Percentiles rank a stretch among this genome's conserved stretches.
Evolutionary conservation across 148 eudicot species (phyloP).

Genomic region (Cornus florida): DNA sequence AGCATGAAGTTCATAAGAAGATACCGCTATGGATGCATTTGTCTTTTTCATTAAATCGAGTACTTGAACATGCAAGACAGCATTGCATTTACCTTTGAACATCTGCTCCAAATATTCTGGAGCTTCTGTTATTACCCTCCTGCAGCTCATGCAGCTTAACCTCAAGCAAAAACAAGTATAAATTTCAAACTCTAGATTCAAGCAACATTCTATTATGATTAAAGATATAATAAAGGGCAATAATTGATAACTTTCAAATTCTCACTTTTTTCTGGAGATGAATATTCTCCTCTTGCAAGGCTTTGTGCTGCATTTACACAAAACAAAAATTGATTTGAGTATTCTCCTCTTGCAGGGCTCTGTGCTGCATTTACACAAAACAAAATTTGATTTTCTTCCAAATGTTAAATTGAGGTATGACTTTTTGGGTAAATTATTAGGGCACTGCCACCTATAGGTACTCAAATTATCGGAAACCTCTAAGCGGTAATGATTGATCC

Average conservation of each 20-base stretch:
- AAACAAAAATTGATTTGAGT: background rate
- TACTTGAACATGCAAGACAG: background rate
- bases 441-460: background rate
- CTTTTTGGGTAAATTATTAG: no score
- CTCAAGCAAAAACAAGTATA: background rate
- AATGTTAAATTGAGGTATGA: no score
- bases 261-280: slow-evolving; percentile 31
- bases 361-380: slow-evolving; percentile 22
- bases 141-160: slow-evolving; percentile 25
- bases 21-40: no score
- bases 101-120: background rate
- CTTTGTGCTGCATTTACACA: slow-evolving; percentile 24
- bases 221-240: background rate
- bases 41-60: no score
- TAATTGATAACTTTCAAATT: background rate
- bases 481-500: background rate
- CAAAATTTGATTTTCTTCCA: background rate
- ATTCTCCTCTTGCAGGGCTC: slow-evolving; percentile 33
- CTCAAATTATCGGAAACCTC: no score
- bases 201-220: background rate
- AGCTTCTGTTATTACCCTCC: slow-evolving; percentile 17
- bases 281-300: slow-evolving; percentile 31
- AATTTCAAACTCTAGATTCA: background rate
- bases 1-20: no score
- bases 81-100: background rate